Conservation (phyloP, 495 filamentous ascomycete genomes). For the Penicillium crystallinum region DNA sequence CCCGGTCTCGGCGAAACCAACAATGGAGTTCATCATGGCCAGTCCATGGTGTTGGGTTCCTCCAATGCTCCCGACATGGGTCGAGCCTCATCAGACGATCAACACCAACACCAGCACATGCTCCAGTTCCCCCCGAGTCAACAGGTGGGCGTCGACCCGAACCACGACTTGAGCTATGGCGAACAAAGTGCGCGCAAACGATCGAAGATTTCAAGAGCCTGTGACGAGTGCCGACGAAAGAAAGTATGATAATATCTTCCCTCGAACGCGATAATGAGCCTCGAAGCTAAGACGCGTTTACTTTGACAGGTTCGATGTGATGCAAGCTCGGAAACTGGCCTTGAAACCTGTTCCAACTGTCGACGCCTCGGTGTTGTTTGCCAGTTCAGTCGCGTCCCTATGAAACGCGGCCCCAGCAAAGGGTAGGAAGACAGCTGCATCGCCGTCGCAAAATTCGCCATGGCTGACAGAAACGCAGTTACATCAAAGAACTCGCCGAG, state of each 20-base stretch:
- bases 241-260: constrained; percentile 51
- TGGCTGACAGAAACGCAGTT: constrained; percentile 47
- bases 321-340: constrained; percentile 71
- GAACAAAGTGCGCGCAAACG: constrained; percentile 73
- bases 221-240: constrained; percentile 92
- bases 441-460: not conserved
- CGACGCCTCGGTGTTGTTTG: constrained; percentile 70
- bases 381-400: constrained; percentile 86
- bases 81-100: constrained; percentile 35
- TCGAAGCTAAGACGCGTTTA: constrained; percentile 16
- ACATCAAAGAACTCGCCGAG: constrained; percentile 95
- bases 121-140: constrained; percentile 44
- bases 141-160: constrained; percentile 48
- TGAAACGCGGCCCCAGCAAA: constrained; percentile 95
- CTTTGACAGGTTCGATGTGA: constrained; percentile 74
- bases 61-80: constrained; percentile 40
- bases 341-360: constrained; percentile 82
- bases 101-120: constrained; percentile 45
- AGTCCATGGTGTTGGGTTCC: constrained; percentile 41
- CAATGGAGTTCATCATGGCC: constrained; percentile 39
- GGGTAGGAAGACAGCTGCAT: constrained; percentile 50
- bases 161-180: constrained; percentile 46
- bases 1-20: constrained; percentile 38
- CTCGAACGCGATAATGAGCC: constrained; percentile 9
- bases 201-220: constrained; percentile 88